Evolutionary conservation across 306 rosid genomes (phyloP), one percentile per base, ranked within the genome.

Genomic region (Glycine tomentella): DNA sequence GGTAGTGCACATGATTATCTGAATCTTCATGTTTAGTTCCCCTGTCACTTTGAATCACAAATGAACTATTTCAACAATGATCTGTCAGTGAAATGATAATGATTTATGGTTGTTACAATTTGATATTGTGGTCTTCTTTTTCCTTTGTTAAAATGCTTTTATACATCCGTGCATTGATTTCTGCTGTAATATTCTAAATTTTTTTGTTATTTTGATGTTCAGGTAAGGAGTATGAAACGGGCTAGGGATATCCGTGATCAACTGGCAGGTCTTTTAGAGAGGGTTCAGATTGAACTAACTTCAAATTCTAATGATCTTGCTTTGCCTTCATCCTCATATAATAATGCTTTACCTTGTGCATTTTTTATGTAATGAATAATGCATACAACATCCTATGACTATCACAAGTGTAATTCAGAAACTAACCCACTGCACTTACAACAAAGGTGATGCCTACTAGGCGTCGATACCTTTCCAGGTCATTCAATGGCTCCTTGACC

Each of bases 181-280:
- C 68, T 85, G 12, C 48, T 78, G 77, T 68, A 69, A 34, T 59
- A 51, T 31, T 80, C 31, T 74, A 46, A 58, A 49, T 38, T 38
- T 75, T 46, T 57, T 58, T 79, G 40, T 49, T 74, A 34, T 74
- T 77, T 66, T 66, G 16, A 82, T 83, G 49, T 76, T 31, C 67
- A 93, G 99, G 97, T 93, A 67, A 91, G 99, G 85, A 93, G 99
- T 82, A 95, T 95, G 98, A 95, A 93, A 84, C 97, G 92, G 73
- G 99, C 98, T 2, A 90, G 97, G 86, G 99, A 95, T 87, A 71
- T 93, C 20, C 92, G 98, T 58, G 99, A 93, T 88, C 98, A 95
- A 87, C 99, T 95, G 13, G 93, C 91, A 80, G 97, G 98, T 66
- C 91, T 95, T 14, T 53, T 95, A 74, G 98, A 95, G 85, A 88